A percentile compares a stretch with the other conserved stretches of the same genome.
Evolutionary conservation across 2,329 filamentous ascomycete species (phyloP).

Genomic region (Fusarium sterilihyphosum): DNA sequence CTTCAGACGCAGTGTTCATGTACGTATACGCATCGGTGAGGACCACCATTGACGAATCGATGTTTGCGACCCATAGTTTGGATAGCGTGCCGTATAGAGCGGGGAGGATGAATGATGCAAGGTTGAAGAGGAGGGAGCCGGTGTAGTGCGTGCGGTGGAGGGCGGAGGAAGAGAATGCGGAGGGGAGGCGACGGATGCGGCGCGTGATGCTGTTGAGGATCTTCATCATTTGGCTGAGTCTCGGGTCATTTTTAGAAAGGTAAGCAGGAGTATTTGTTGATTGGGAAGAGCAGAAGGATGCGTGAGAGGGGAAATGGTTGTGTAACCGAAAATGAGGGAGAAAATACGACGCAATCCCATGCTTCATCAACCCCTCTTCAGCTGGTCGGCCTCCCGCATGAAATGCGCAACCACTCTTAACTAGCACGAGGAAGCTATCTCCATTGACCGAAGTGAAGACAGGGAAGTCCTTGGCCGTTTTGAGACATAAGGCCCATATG

Average conservation of each 20-base stretch:
- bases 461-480: not conserved
- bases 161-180: not conserved
- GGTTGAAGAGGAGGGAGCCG: conserved; percentile 71
- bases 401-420: not conserved
- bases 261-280: rapidly evolving
- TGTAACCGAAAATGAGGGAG: not conserved
- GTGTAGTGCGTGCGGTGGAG: conserved; percentile 52
- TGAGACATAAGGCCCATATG: not conserved
- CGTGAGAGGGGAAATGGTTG: not conserved
- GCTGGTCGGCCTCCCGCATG: conserved; percentile 24
- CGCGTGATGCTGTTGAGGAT: not conserved
- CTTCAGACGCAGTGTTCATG: conserved; percentile 72
- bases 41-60: conserved; percentile 63
- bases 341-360: not conserved
- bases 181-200: not conserved
- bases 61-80: conserved; percentile 76
- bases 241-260: rapidly evolving
- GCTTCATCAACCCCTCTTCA: not conserved
- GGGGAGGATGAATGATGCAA: conserved; percentile 70
- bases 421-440: not conserved
- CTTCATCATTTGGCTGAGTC: not conserved
- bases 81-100: conserved; percentile 74
- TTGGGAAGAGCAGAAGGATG: rapidly evolving
- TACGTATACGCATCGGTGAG: conserved; percentile 69
- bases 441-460: rapidly evolving